phyloP scores from a whole-genome alignment of 148 eudicot species.

The Pharnaceum exiguum region DNA sequence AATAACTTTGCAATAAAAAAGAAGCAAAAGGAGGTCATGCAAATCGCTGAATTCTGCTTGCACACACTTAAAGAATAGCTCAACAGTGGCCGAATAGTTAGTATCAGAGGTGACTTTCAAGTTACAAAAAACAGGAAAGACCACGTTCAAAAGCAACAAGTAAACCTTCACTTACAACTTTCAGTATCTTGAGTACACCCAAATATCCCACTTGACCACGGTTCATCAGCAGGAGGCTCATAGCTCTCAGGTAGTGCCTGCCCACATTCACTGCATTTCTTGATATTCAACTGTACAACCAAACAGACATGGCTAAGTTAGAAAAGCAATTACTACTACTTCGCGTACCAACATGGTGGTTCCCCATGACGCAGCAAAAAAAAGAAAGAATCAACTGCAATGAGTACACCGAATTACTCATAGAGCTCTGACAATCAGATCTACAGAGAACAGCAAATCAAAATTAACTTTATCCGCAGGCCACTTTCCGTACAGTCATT shows the following conservation, averaged over 20 bases:
- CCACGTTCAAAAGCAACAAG: neutral
- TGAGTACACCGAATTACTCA: neutral
- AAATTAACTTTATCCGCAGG: no score
- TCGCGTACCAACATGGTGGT: neutral
- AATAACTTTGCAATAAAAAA: no score
- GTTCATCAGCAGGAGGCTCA: conserved; percentile 83
- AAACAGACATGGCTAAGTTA: conserved; percentile 10
- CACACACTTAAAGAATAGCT: no score
- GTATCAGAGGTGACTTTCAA: neutral
- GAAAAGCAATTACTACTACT: neutral
- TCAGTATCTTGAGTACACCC: conserved; percentile 81
- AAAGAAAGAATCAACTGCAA: neutral
- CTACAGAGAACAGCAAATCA: no score
- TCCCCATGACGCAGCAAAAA: neutral
- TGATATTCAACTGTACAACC: conserved; percentile 63
- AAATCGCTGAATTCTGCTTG: no score
- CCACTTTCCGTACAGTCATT: no score
- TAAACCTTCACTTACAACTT: conserved; percentile 84
- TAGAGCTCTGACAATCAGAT: neutral
- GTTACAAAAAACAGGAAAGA: neutral
- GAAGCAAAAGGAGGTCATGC: no score
- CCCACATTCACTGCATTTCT: conserved; percentile 84
- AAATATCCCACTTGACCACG: conserved; percentile 96
- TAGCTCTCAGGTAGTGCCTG: conserved; percentile 95
- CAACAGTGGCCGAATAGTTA: no score